Evolutionary conservation across 306 rosid species (phyloP), one percentile per base, ranked within the genome.

Genomic region (Cucurbita ficifolia): DNA sequence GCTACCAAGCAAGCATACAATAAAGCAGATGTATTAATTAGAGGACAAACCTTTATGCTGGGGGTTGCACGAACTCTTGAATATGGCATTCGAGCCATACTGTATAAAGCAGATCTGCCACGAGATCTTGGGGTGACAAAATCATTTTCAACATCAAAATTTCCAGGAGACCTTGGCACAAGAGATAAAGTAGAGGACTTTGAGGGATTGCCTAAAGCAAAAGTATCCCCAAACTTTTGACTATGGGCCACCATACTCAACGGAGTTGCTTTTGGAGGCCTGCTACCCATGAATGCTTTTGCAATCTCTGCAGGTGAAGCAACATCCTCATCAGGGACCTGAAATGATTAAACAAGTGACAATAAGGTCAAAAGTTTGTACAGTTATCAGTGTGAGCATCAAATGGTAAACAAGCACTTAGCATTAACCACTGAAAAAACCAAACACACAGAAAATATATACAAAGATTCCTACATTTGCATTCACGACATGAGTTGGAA

Each of bases 261-360:
- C 16, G 96, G 85, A 49, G 91, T 89, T 62, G 76, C 82, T 64
- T 82, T 87, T 58, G 84, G 81, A 76, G 89, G 86, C 86, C 92
- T 89, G 79, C 82, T 81, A 69, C 88, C 96, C 99, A 94, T 94
- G 87, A 85, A 94, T 19, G 96, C 89, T 80, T 91, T 94, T 68
- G 99, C 99, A 71, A 89, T 88, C 87, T 84, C 91, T 35, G 89
- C 86, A 74, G 99, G 96, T 74, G 99, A 89, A 84, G 88, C 88
- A 82, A 83, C 84, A 79, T 85, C 92, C 58, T 86, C 90, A 69
- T 85, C 85, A 79, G 87, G 87, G 82, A 78, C 90, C 99, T 94
- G 86, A 46, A 54, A 64, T 76, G 76, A 85, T 77, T 77, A 40
- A 58, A 38, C 75, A 78, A 18, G 49, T 29, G 74, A 70, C 63